Percentiles rank a stretch among this genome's conserved stretches.
Evolutionary conservation across 176 grass and related monocot genomes (phyloP).

Genomic region (Aechmea fasciata): DNA sequence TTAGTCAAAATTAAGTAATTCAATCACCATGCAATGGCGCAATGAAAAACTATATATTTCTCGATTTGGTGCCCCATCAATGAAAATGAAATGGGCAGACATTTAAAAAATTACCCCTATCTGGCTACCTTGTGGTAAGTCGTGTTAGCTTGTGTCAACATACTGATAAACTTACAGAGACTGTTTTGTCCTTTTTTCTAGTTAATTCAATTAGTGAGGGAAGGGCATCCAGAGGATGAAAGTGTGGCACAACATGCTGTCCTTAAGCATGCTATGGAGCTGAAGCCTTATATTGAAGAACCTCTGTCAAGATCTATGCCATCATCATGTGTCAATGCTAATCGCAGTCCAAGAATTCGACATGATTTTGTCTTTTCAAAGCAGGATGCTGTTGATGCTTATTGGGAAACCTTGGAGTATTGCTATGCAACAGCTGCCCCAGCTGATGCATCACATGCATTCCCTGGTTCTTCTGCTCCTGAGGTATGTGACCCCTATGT

Average conservation of each 20-base stretch:
- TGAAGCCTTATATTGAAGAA: slow-evolving; percentile 97
- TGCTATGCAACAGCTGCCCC: slow-evolving; percentile 56
- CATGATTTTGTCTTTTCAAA: slow-evolving; percentile 91
- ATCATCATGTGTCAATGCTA: slow-evolving; percentile 35
- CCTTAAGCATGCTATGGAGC: slow-evolving; percentile 63
- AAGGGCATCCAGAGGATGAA: slow-evolving; percentile 37
- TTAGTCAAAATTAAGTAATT: no score
- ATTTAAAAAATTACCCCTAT: not conserved
- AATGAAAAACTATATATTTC: no score
- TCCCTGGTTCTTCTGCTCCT: slow-evolving; percentile 78
- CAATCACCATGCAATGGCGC: no score
- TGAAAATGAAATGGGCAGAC: no score
- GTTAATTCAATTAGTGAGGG: slow-evolving; percentile 60
- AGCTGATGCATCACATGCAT: slow-evolving; percentile 54
- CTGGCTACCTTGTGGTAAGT: not conserved
- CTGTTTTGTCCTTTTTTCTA: slow-evolving; percentile 27
- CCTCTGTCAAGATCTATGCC: slow-evolving; percentile 50
- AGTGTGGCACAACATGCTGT: slow-evolving; percentile 29
- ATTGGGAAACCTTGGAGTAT: slow-evolving; percentile 96
- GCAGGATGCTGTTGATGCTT: slow-evolving; percentile 60
- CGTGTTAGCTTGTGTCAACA: not conserved
- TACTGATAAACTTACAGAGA: not conserved
- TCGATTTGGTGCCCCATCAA: no score
- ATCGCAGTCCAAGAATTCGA: slow-evolving; percentile 39
- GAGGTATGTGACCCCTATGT: slow-evolving; percentile 39